A percentile compares a stretch with the other conserved stretches of the same genome.
These are phyloP conservation scores for Fusarium albosuccineum DNA, from an alignment of 2,329 filamentous ascomycete genomes.

Conservation along the genomic window DNA sequence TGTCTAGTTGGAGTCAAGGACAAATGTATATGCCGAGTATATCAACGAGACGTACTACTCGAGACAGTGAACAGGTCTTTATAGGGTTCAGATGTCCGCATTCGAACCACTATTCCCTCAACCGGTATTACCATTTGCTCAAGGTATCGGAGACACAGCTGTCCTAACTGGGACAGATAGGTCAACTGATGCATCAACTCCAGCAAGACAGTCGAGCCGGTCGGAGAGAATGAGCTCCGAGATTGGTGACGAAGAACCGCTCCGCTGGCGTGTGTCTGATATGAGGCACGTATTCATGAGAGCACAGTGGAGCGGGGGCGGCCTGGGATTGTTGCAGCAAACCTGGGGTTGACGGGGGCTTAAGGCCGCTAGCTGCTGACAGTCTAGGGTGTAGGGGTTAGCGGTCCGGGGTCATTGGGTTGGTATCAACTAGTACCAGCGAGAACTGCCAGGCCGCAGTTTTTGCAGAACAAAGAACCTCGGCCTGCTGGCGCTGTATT, in stretches of 20 bases:
- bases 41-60: no score
- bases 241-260: constrained; percentile 37
- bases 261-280: constrained; percentile 37
- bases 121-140: no score
- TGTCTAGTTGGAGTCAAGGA: not conserved
- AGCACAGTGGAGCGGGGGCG: constrained; percentile 9
- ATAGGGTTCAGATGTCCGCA: no score
- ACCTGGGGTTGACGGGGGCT: constrained; percentile 39
- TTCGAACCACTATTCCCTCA: no score
- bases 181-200: constrained; percentile 34
- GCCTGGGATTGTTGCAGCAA: constrained; percentile 31
- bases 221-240: constrained; percentile 28
- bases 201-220: constrained; percentile 25
- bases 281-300: constrained; percentile 27
- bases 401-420: not conserved
- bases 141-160: no score
- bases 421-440: no score
- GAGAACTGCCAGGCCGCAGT: no score
- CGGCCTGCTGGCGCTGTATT: constrained; percentile 16
- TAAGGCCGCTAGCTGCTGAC: constrained; percentile 28
- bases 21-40: no score
- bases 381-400: constrained; percentile 37
- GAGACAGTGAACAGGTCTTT: no score
- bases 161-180: constrained; percentile 4
- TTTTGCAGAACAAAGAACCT: no score